Evolutionary conservation across 2,329 filamentous ascomycete species (phyloP), one percentile per base, ranked within the genome.

Genomic region (Mycosphaerelloides madeirae): DNA sequence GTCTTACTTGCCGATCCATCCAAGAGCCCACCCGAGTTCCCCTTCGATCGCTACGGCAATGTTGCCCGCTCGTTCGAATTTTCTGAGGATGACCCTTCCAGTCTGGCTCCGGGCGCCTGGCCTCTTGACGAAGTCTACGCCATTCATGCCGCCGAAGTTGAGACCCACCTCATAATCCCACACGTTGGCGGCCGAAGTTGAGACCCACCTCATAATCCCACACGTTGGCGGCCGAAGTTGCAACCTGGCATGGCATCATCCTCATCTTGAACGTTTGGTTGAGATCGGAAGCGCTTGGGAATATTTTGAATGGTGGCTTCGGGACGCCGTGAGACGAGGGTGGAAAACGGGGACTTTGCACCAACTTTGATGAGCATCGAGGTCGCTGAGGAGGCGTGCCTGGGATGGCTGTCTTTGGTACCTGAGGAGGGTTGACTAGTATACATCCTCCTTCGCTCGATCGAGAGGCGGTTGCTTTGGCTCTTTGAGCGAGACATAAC

Each of bases 251-350:
- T 66, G 64, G 64, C 64, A 68, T 41, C 64, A 68, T 38, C 65
- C 64, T 3, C 46, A 54, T 5, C 53, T 68, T n/a, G 65, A 67
- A 31, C 52, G 64, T 0, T 54, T 68, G 0, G 29, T 66, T 2
- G 64, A 68, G 45, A 63, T 68, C 31, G 64, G 63, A 2, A 66
- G 63, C 39, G 60, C 64, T 0, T 68, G 65, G 65, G 63, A 64
- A 1, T 41, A 55, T 29, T 63, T 66, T 46, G 65, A 67, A 43
- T 68, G n/a, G n/a, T n/a, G n/a, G n/a, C n/a, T n/a, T n/a, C n/a
- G n/a, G n/a, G n/a, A n/a, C n/a, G n/a, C n/a, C n/a, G n/a, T n/a
- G n/a, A n/a, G n/a, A n/a, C n/a, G n/a, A n/a, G n/a, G n/a, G n/a
- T n/a, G n/a, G n/a, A n/a, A n/a, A n/a, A n/a, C n/a, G n/a, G n/a